phyloP scores from a whole-genome alignment of 768 basidiomycete species.

The Collybiopsis confluens region DNA sequence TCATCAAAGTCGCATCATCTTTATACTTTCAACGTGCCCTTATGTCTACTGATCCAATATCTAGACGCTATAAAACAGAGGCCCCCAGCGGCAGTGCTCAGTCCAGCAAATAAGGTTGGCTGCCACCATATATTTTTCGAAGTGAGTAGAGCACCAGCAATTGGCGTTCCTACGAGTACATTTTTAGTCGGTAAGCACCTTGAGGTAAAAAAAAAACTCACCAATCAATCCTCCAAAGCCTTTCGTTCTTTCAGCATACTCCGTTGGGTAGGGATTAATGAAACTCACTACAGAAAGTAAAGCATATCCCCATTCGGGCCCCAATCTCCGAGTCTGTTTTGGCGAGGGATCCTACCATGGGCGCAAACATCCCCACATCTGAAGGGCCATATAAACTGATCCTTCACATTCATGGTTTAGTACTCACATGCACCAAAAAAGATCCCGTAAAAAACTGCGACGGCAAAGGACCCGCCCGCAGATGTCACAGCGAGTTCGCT shows the following conservation, averaged over 20 bases:
- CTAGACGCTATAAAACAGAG: background rate
- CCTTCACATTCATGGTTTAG: background rate
- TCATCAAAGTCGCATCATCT: too few relatives aligned
- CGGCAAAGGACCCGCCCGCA: conserved; percentile 27
- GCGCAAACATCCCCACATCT: conserved; percentile 5
- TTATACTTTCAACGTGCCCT: background rate
- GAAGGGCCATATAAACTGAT: too few relatives aligned
- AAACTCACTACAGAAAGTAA: conserved; percentile 1
- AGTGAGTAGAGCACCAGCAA: conserved; percentile 7
- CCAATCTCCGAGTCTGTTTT: conserved; percentile 7
- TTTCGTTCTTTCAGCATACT: too few relatives aligned
- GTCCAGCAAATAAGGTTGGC: conserved; percentile 2
- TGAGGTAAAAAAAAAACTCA: background rate
- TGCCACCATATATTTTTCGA: conserved; percentile 1
- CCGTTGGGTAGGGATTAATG: background rate
- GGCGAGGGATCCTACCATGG: conserved; percentile 6
- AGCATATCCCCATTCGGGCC: conserved; percentile 3
- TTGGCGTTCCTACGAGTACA: conserved; percentile 3
- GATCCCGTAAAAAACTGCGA: conserved; percentile 43
- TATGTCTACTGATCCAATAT: conserved; percentile 5
- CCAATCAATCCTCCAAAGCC: conserved; percentile 7
- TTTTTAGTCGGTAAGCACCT: background rate
- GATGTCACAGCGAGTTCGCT: conserved; percentile 34
- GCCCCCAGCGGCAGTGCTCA: background rate
- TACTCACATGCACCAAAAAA: conserved; percentile 37